Evolutionary conservation across 1,284 basidiomycete genomes (phyloP).

Genomic region (Ceratobasidium sp.): DNA sequence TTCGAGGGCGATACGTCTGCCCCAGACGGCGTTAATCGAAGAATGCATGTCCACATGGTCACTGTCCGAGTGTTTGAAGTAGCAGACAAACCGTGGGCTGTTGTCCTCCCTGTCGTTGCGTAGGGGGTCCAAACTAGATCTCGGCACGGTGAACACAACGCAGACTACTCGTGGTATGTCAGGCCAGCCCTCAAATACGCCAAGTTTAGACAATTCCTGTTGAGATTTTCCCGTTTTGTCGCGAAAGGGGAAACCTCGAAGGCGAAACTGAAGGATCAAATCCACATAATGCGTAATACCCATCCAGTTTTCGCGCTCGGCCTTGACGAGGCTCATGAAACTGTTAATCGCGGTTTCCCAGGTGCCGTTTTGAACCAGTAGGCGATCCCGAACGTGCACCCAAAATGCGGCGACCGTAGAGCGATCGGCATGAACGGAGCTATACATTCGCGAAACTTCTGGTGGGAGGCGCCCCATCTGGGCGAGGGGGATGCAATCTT

Average conservation of each 20-base stretch:
- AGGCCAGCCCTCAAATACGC: background rate
- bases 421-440: background rate
- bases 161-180: constrained; percentile 15
- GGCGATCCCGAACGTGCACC: background rate
- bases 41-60: background rate
- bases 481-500: background rate
- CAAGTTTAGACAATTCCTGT: background rate
- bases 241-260: background rate
- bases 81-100: background rate
- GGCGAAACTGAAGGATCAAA: background rate
- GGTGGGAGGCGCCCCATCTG: background rate
- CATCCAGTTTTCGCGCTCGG: background rate
- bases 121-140: background rate
- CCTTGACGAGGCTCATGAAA: background rate
- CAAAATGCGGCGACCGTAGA: constrained; percentile 1
- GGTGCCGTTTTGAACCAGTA: background rate
- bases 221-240: background rate
- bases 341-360: background rate
- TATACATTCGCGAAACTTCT: too few relatives aligned
- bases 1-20: background rate
- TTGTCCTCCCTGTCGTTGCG: background rate
- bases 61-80: background rate
- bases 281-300: background rate
- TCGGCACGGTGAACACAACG: constrained; percentile 16
- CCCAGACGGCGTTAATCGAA: constrained; percentile 14